phyloP scores from a whole-genome alignment of 2,329 filamentous ascomycete species.

The Malbranchea cinnamomea region DNA sequence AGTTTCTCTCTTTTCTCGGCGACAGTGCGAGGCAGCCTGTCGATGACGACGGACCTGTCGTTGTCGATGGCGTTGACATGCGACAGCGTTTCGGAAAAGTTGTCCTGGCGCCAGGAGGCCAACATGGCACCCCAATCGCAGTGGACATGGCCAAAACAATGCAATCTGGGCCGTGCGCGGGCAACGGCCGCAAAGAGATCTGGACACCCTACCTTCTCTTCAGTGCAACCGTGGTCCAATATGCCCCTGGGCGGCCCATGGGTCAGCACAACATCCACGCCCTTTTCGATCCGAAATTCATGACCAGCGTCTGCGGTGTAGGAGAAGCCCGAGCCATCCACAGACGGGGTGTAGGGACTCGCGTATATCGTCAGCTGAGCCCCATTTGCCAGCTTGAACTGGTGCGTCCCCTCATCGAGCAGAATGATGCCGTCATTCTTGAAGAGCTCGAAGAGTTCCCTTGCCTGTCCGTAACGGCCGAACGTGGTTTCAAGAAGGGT shows the following conservation, averaged over 20 bases:
- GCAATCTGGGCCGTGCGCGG: slow-evolving; percentile 19
- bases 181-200: slow-evolving; percentile 19
- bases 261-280: slow-evolving; percentile 37
- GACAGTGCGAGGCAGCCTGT: slow-evolving; percentile 2
- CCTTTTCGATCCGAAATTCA: slow-evolving; percentile 17
- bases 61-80: slow-evolving; percentile 36
- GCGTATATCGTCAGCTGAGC: slow-evolving; percentile 36
- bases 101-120: slow-evolving; percentile 36
- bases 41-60: slow-evolving; percentile 9
- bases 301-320: slow-evolving; percentile 28
- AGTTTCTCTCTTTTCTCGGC: slow-evolving; percentile 11
- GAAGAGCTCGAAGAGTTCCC: slow-evolving; percentile 30
- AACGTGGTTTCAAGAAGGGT: slow-evolving; percentile 21
- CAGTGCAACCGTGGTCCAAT: slow-evolving; percentile 28
- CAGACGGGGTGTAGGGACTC: slow-evolving; percentile 37
- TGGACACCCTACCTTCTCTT: slow-evolving; percentile 19
- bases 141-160: slow-evolving; percentile 29
- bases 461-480: slow-evolving; percentile 25
- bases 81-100: slow-evolving; percentile 19
- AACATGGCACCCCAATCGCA: slow-evolving; percentile 43
- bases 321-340: slow-evolving; percentile 36
- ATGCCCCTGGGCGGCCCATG: slow-evolving; percentile 41
- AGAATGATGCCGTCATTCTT: slow-evolving; percentile 29
- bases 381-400: slow-evolving; percentile 36
- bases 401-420: slow-evolving; percentile 37